Percentiles rank a stretch among this genome's conserved stretches.
Evolutionary conservation across 2,329 filamentous ascomycete genomes (phyloP).

Genomic region (Paradendryphiella salina): DNA sequence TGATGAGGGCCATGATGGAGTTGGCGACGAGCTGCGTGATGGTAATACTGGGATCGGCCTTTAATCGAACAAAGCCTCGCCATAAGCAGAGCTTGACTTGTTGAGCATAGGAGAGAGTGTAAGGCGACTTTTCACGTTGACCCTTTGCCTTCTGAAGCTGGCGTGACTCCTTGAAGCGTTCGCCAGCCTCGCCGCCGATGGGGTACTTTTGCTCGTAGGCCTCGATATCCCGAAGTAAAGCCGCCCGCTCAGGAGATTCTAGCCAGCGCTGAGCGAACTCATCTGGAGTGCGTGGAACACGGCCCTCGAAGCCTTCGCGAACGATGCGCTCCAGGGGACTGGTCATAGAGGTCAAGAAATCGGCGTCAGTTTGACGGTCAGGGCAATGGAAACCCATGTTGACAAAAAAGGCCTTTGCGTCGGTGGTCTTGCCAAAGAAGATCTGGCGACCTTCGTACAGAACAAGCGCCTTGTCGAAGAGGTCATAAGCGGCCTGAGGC

Average conservation of each 20-base stretch:
- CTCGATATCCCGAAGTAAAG: conserved; percentile 51
- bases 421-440: conserved; percentile 67
- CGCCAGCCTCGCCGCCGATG: conserved; percentile 50
- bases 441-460: conserved; percentile 71
- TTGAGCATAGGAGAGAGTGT: conserved; percentile 74
- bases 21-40: conserved; percentile 71
- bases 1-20: conserved; percentile 73
- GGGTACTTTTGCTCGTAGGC: conserved; percentile 53
- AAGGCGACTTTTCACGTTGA: conserved; percentile 71
- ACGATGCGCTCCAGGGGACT: conserved; percentile 54
- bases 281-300: conserved; percentile 54
- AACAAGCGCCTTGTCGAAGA: conserved; percentile 70
- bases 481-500: conserved; percentile 68
- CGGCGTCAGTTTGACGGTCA: conserved; percentile 70
- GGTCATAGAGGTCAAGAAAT: conserved; percentile 78
- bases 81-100: conserved; percentile 79
- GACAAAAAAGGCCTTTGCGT: conserved; percentile 70
- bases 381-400: conserved; percentile 74
- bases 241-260: conserved; percentile 55
- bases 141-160: conserved; percentile 53
- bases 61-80: conserved; percentile 77
- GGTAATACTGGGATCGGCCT: conserved; percentile 75
- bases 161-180: conserved; percentile 53
- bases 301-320: conserved; percentile 50
- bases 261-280: conserved; percentile 59